Evolutionary conservation across 495 filamentous ascomycete species (phyloP), one percentile per base, ranked within the genome.

Genomic region (Tuber umbilicatum): DNA sequence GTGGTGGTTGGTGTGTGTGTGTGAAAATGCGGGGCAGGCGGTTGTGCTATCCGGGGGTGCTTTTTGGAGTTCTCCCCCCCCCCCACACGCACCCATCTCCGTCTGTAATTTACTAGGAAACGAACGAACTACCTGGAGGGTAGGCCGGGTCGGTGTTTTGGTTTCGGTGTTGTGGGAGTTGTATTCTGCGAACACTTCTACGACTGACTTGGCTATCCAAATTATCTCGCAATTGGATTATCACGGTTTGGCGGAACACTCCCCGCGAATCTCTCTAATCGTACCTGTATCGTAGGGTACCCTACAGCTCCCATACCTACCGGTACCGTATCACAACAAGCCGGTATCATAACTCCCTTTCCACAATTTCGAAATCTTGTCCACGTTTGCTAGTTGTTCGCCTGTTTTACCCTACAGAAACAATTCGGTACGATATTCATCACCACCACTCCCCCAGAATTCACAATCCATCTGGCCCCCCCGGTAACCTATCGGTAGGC

Each of bases 381-480:
- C 50, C 3, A 60, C 50, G 50, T 60, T 60, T 60, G 50, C 12
- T 60, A 14, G 47, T 50, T 50, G 47, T n/a, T 60, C 50, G 50
- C 23, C 2, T 14, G 50, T 60, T 60, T 60, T 60, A 3, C n/a
- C n/a, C n/a, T n/a, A n/a, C n/a, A n/a, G n/a, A n/a, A n/a, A n/a
- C n/a, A n/a, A n/a, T n/a, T n/a, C n/a, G n/a, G 50, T 27, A 60
- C 47, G 50, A 60, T 60, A 60, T 60, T 60, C 50, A 60, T 27
- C 10, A 60, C 50, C n/a, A n/a, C n/a, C n/a, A n/a, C n/a, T n/a
- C 47, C 45, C 50, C 50, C 55, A 16, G 19, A 27, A 64, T 64
- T 64, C 55, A 12, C 14, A 64, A 64, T 64, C 55, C 3, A 64
- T 27, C 55, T 35, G 27, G 27, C 27, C 19, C 27, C 50, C 5